Evolutionary conservation across 2,329 filamentous ascomycete species (phyloP).

Genomic region (Alternaria arborescens): DNA sequence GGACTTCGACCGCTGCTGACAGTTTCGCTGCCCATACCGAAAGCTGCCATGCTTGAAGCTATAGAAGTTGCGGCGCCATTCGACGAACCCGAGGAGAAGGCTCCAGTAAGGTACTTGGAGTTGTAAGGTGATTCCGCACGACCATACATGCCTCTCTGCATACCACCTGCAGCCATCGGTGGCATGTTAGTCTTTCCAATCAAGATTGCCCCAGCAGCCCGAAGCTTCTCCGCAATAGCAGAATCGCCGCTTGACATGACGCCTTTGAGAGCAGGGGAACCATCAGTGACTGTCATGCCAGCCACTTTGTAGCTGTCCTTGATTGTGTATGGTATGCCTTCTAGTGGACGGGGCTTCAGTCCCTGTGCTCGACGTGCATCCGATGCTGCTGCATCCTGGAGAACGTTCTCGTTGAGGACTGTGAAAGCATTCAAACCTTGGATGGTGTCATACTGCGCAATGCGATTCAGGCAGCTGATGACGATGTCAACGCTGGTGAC

Average conservation of each 20-base stretch:
- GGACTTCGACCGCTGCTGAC: constrained; percentile 66
- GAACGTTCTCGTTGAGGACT: constrained; percentile 57
- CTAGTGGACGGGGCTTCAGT: constrained; percentile 52
- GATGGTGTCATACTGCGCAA: constrained; percentile 58
- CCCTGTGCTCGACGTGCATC: constrained; percentile 56
- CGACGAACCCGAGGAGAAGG: constrained; percentile 66
- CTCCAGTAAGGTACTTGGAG: constrained; percentile 61
- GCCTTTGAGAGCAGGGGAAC: constrained; percentile 63
- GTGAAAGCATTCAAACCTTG: constrained; percentile 59
- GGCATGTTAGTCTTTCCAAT: constrained; percentile 68
- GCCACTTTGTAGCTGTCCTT: constrained; percentile 67
- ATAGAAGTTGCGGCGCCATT: constrained; percentile 64
- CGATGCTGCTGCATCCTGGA: constrained; percentile 59
- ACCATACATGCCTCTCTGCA: constrained; percentile 66
- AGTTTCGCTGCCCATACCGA: constrained; percentile 65
- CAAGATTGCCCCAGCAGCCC: constrained; percentile 60
- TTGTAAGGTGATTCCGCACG: constrained; percentile 67
- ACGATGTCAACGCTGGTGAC: constrained; percentile 58
- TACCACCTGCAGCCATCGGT: constrained; percentile 67
- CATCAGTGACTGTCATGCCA: constrained; percentile 63
- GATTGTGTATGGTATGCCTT: constrained; percentile 66
- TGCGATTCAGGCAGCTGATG: constrained; percentile 58
- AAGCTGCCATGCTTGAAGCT: constrained; percentile 60
- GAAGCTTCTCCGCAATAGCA: constrained; percentile 58
- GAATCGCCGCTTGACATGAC: constrained; percentile 63